Conservation (phyloP, 192 early-diverging fungal species). For the Entophlyctis luteolus region DNA sequence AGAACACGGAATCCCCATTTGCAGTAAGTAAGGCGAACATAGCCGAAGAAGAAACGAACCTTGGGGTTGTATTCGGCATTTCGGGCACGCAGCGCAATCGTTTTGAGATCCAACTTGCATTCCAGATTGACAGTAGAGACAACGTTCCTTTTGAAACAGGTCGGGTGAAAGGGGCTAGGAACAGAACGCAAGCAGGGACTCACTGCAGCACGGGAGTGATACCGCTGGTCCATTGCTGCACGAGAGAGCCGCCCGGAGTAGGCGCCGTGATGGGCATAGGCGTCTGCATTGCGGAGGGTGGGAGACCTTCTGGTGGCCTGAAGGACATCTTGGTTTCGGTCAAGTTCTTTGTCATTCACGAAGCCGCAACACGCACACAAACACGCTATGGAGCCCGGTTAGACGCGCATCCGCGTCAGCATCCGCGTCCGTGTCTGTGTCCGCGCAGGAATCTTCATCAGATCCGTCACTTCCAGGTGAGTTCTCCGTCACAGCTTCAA, state of each 20-base stretch:
- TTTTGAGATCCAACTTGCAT: slow-evolving; percentile 94
- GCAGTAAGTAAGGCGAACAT: not conserved
- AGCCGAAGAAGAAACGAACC: slow-evolving; percentile 69
- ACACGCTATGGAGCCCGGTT: no score
- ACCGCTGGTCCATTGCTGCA: not conserved
- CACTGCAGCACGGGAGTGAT: slow-evolving; percentile 30
- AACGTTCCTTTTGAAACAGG: slow-evolving; percentile 70
- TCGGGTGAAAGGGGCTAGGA: not conserved
- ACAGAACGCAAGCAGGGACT: not conserved
- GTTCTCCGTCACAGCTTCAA: no score
- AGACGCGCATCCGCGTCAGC: not conserved
- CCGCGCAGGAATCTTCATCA: no score
- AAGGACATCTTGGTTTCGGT: no score
- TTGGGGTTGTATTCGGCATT: slow-evolving; percentile 99
- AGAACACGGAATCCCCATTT: no score
- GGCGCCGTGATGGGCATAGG: slow-evolving; percentile 14
- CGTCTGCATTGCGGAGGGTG: not conserved
- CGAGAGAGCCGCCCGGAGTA: slow-evolving; percentile 8
- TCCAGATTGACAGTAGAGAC: slow-evolving; percentile 99
- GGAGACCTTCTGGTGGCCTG: not conserved
- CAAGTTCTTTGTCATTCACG: no score
- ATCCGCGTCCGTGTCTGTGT: not conserved
- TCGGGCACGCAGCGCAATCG: slow-evolving; percentile 97
- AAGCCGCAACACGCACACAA: no score
- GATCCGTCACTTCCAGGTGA: no score